Base-by-base conservation (phyloP, 2,329 filamentous ascomycete genomes). In the Colletotrichum sansevieriae region DNA sequence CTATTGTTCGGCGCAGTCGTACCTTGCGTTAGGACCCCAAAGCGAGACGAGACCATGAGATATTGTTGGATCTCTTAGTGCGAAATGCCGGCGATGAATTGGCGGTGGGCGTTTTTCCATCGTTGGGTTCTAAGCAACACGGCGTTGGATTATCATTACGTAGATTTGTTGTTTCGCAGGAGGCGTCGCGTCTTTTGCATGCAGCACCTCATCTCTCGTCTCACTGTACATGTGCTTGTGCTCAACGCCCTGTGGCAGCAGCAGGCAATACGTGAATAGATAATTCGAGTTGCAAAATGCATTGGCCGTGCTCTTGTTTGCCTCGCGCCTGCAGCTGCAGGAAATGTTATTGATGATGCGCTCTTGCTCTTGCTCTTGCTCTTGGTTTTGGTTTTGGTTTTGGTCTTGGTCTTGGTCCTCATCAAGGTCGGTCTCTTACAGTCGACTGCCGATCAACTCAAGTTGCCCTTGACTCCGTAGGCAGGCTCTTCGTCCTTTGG, bases 151-250 rank as follows among this genome's bases (percentile, higher is more conserved):
- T 44, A 46, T n/a, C 22, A 52, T 59, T 59, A 29, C 54, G 61
- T 54, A 20, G 29, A 37, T 49, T 56, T 49, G 33, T 56, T 35
- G 60, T 46, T 54, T 25, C 47, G 18, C n/a, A 58, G 15, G 43
- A 47, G 64, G 49, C 43, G 49, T 55, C 44, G 51, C 58, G 58
- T 56, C 58, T 63, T 51, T 35, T 29, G 64, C 33, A 39, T 57
- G 57, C 55, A 33, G 47, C 55, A 55, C 60, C 55, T 47, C 62
- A 60, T 65, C 47, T 60, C 44, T 65, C 62, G 49, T 55, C 65
- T 59, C 35, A 59, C 54, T 65, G 52, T 47, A 43, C 49, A 55
- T 29, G 62, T 44, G 60, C 61, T 60, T 52, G 46, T 64, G 43
- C 60, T 37, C 44, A 37, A 33, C 35, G 33, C 35, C 35, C 25